Conservation (phyloP, 202 grass and related monocot genomes). For the Carex arenaria region DNA sequence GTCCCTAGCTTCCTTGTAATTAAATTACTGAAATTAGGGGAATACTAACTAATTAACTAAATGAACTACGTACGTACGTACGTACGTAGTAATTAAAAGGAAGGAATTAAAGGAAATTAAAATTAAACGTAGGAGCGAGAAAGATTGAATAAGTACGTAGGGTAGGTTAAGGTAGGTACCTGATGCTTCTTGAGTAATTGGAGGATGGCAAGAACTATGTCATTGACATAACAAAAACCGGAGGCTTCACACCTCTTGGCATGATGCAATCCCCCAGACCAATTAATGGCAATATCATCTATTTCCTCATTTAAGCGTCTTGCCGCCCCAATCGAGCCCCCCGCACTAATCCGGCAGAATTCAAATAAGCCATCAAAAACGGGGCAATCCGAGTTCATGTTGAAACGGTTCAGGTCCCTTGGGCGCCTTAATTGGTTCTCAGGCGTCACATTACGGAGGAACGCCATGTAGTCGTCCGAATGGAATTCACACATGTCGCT, state of each 20-base stretch:
- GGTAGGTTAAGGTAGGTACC: background rate
- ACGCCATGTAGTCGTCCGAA: conserved; percentile 77
- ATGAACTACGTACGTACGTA: too few species aligned
- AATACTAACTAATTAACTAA: too few species aligned
- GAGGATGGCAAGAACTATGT: conserved; percentile 92
- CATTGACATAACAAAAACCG: conserved; percentile 93
- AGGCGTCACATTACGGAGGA: conserved; percentile 69
- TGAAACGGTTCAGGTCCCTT: conserved; percentile 65
- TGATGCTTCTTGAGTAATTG: conserved; percentile 80
- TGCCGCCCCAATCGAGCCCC: conserved; percentile 67
- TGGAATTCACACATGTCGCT: conserved; percentile 96
- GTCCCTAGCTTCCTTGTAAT: too few species aligned
- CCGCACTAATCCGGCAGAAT: conserved; percentile 88
- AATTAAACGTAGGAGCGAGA: too few species aligned
- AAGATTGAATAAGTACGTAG: too few species aligned
- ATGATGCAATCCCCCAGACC: conserved; percentile 91
- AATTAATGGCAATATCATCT: conserved; percentile 96
- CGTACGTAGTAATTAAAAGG: too few species aligned
- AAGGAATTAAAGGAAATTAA: too few species aligned
- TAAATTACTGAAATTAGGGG: too few species aligned
- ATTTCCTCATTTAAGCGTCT: conserved; percentile 70
- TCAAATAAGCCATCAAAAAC: conserved; percentile 73
- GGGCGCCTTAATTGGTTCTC: conserved; percentile 65
- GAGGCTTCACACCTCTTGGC: conserved; percentile 89
- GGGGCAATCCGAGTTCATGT: conserved; percentile 86